phyloP scores from a whole-genome alignment of 176 grass and related monocot genomes.

The Triticum timopheevii region DNA sequence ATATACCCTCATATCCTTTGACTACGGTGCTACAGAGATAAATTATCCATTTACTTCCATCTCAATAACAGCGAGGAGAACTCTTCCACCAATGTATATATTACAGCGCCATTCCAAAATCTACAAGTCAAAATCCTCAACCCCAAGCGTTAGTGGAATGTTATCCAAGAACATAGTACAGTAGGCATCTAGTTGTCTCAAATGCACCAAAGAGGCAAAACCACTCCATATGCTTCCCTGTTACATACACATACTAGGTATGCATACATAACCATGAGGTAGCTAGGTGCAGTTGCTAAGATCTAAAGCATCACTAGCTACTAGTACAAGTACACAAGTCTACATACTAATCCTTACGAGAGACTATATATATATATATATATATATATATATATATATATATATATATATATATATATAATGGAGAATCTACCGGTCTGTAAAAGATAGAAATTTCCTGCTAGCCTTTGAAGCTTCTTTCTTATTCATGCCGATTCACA shows the following conservation, averaged over 20 bases:
- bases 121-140: conserved; percentile 22
- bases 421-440: conserved; percentile 33
- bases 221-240: conserved; percentile 37
- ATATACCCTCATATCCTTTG: not conserved
- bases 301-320: conserved; percentile 40
- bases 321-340: conserved; percentile 30
- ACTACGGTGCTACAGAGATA: not conserved
- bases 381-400: too few species aligned
- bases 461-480: conserved; percentile 46
- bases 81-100: conserved; percentile 5
- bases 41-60: conserved; percentile 11
- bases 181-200: conserved; percentile 29
- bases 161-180: conserved; percentile 31
- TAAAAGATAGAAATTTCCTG: conserved; percentile 36
- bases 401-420: not conserved
- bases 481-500: conserved; percentile 31
- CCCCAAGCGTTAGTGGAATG: conserved; percentile 21
- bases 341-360: conserved; percentile 52
- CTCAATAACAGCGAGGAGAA: not conserved
- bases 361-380: conserved; percentile 2
- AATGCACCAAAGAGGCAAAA: conserved; percentile 45
- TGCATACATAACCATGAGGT: conserved; percentile 39
- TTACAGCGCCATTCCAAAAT: conserved; percentile 18
- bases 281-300: conserved; percentile 36
- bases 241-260: conserved; percentile 36